A percentile compares a stretch with the other conserved stretches of the same genome.
phyloP scores from a whole-genome alignment of 768 basidiomycete genomes.

The Pilatotrama ljubarskyi region DNA sequence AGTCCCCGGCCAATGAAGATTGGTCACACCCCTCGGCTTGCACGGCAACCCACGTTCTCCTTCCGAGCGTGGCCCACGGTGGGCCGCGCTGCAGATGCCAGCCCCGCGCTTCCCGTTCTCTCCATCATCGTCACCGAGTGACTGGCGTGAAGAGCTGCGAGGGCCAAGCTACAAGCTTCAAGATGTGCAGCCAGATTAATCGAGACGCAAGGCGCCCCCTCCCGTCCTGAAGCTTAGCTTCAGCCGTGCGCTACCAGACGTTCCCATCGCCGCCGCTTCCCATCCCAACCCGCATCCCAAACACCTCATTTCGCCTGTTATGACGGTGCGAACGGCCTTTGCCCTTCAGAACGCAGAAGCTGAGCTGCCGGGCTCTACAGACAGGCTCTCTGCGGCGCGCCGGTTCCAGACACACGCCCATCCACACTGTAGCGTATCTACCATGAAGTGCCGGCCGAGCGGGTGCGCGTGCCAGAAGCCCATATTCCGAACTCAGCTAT shows the following conservation, averaged over 20 bases:
- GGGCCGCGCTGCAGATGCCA: not conserved
- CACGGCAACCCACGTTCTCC: constrained; percentile 5
- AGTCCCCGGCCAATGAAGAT: not conserved
- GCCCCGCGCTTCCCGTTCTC: not conserved
- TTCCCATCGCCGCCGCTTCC: not conserved
- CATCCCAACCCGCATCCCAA: not conserved
- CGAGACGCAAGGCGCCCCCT: too few species aligned
- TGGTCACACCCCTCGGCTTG: not conserved
- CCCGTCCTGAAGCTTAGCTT: too few species aligned
- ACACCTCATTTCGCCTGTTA: not conserved
- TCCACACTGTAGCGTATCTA: too few species aligned
- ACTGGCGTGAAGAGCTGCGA: not conserved
- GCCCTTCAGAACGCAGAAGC: not conserved
- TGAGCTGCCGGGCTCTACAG: not conserved
- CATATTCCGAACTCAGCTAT: not conserved
- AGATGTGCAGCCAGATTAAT: too few species aligned
- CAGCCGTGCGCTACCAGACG: too few species aligned
- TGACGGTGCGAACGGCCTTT: constrained; percentile 10
- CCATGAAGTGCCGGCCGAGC: constrained; percentile 5
- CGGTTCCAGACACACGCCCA: not conserved
- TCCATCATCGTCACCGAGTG: constrained; percentile 3
- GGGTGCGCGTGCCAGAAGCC: not conserved
- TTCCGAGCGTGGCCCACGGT: not conserved
- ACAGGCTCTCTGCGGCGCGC: not conserved
- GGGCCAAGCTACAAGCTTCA: not conserved